Base-by-base conservation (phyloP, 2,329 filamentous ascomycete species). In the Huntiella abstrusa region DNA sequence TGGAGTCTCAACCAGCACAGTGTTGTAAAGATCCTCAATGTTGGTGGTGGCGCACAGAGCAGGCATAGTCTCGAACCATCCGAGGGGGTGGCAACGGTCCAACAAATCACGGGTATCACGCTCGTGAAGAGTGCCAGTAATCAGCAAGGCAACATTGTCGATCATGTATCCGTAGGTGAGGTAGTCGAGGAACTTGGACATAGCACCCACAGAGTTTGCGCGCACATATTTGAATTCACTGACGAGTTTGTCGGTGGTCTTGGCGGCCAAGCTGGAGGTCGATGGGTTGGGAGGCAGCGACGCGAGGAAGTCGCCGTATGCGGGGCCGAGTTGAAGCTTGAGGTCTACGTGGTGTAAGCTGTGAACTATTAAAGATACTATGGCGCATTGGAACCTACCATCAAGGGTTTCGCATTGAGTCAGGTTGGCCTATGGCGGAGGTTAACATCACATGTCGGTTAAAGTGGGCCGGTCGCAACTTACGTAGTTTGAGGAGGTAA, bases 141-240 rank as follows among this genome's bases (percentile, higher is more conserved):
- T 98, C 57, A 98, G 77, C 36, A 98, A 79, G 35, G 92, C 91
- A 45, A 98, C 86, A 57, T 98, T 98, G 66, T 98, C 91, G 64
- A 98, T 98, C 91, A 98, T 98, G 71, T 98, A 98, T 52, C 87
- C 88, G 62, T 98, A 98, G 1, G 91, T 98, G 51, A 98, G 70
- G 64, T 94, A 98, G 63, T 96, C 86, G 75, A 98, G 86, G 63
- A 98, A 98, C 60, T 84, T 86, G 52, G 87, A 80, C 34, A 95
- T 76, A 1, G 86, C 84, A 12, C 91, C 91, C 2, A 84, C 84
- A 22, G 88, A 83, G 59, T 98, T 94, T 52, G 87, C 86, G 55
- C 92, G 84, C 40, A 98, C 73, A 62, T 98, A 98, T 59, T 86
- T 80, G 63, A 98, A 98, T 63, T 98, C 91, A 54, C 87, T 81